Evolutionary conservation across 2,329 filamentous ascomycete genomes (phyloP), one percentile per base, ranked within the genome.

Genomic region (Delphinella strobiligena): DNA sequence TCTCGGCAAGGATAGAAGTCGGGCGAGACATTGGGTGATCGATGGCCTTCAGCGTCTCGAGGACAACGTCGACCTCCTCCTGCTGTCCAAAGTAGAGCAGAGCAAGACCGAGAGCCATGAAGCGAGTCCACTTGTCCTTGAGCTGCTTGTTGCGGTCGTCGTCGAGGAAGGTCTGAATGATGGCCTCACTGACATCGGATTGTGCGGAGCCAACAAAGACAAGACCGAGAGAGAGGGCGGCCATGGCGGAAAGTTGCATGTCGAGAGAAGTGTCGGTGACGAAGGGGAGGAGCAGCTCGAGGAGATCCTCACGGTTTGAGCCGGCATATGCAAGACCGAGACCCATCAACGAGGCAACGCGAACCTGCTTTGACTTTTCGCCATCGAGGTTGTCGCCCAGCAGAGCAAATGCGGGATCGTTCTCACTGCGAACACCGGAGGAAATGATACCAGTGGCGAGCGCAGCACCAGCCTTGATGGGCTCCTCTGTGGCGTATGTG

Each of bases 81-180:
- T 98, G 91, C 48, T 86, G 81, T 30, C 91, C 91, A 52, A 98
- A 96, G 73, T 87, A 98, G 19, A 98, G 71, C 18, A 98, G 73
- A 2, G 89, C 91, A 46, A 98, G 73, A 48, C 91, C 91, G 31
- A 98, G 79, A 15, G 85, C 88, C 67, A 98, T 82, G 67, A 98
- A 98, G 14, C 91, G 80, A 22, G 88, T 91, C 91, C 91, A 98
- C 65, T 96, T 98, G 64, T 96, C 86, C 51, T 93, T 95, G 45
- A 98, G 69, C 60, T 94, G 88, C 54, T 75, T 80, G 63, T 82
- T 82, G 42, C 88, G 78, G 44, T 96, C 89, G 43, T 96, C 89
- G 50, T 98, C 91, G 62, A 98, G 76, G 51, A 98, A 71, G 1
- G 89, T 93, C 41, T 83, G 85, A 39, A 96, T 80, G 51, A 98